These are phyloP conservation scores for Kodamaea fukazawae DNA, from an alignment of 805 yeast genomes.

Conservation along the genomic window DNA sequence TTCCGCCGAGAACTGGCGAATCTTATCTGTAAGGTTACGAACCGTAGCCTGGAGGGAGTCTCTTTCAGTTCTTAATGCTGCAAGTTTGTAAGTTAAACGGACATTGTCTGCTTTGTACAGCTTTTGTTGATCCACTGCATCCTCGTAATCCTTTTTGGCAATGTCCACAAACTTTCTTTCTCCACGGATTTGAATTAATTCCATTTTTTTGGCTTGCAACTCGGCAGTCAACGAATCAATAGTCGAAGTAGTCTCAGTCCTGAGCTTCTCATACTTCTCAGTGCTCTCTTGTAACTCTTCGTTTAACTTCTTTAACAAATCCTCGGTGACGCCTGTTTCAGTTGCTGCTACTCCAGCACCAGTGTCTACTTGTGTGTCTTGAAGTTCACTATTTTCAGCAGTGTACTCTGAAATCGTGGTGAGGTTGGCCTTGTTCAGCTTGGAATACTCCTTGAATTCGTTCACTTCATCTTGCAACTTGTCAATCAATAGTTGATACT, in stretches of 20 bases:
- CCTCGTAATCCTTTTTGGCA: constrained; percentile 2
- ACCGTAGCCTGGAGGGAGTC: constrained; percentile 33
- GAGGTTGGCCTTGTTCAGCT: constrained; percentile 4
- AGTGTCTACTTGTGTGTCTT: constrained; percentile 2
- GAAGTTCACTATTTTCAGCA: not conserved
- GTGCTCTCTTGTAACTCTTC: constrained; percentile 16
- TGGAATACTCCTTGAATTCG: constrained; percentile 20
- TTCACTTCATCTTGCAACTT: constrained; percentile 31
- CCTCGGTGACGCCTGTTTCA: too few relatives aligned
- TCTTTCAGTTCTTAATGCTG: constrained; percentile 4
- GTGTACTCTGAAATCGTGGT: constrained; percentile 1
- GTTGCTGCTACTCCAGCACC: not conserved
- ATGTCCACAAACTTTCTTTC: constrained; percentile 10
- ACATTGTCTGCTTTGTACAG: constrained; percentile 4
- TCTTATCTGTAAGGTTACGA: constrained; percentile 38
- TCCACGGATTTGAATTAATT: constrained; percentile 13
- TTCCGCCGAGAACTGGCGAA: constrained; percentile 14
- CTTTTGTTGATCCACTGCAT: constrained; percentile 1
- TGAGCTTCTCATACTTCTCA: constrained; percentile 17
- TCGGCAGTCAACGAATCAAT: constrained; percentile 23
- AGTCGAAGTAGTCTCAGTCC: constrained; percentile 22
- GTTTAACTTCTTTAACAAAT: constrained; percentile 13
- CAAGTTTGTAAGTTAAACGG: constrained; percentile 6
- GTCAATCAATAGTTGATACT: constrained; percentile 31
- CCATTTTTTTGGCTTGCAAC: constrained; percentile 20